Conservation (phyloP, 2,329 filamentous ascomycete species). For the Aspergillus ustus region DNA sequence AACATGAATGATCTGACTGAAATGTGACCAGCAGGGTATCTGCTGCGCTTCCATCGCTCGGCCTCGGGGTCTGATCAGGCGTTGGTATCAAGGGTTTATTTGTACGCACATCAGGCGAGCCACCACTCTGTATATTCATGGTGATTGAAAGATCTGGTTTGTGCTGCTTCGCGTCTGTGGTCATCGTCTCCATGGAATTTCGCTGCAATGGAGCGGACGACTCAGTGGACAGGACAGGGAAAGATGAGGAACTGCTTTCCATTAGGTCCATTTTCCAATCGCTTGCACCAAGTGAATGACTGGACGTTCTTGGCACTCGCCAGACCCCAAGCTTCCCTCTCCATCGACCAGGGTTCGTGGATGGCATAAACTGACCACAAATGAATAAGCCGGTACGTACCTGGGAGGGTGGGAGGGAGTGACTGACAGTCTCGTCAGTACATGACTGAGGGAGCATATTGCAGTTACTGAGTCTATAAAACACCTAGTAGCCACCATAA, state of each 20-base stretch:
- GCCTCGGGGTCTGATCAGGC: too few relatives aligned
- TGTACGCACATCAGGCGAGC: slow-evolving; percentile 1
- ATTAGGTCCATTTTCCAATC: neutral
- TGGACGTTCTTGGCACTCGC: neutral
- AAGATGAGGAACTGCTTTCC: slow-evolving; percentile 1
- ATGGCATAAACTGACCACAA: slow-evolving; percentile 4
- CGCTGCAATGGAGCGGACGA: neutral
- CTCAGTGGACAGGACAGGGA: slow-evolving; percentile 2
- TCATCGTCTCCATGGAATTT: slow-evolving; percentile 2
- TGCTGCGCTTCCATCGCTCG: too few relatives aligned
- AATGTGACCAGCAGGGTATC: too few relatives aligned
- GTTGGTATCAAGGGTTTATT: too few relatives aligned
- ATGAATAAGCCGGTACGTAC: slow-evolving; percentile 2
- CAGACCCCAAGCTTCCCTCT: neutral
- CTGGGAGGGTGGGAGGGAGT: slow-evolving; percentile 7
- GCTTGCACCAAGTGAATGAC: neutral
- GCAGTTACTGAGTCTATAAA: slow-evolving; percentile 10
- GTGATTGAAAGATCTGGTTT: slow-evolving; percentile 3
- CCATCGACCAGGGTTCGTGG: neutral
- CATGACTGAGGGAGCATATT: slow-evolving; percentile 8
- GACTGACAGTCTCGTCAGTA: slow-evolving; percentile 9
- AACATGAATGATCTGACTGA: slow-evolving; percentile 1
- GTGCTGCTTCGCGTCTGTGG: slow-evolving; percentile 7
- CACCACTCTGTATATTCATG: slow-evolving; percentile 5
- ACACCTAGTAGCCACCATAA: slow-evolving; percentile 5